Percentiles rank a stretch among this genome's conserved stretches.
Evolutionary conservation across 2,329 filamentous ascomycete genomes (phyloP).

Genomic region (Podosphaera aphanis): DNA sequence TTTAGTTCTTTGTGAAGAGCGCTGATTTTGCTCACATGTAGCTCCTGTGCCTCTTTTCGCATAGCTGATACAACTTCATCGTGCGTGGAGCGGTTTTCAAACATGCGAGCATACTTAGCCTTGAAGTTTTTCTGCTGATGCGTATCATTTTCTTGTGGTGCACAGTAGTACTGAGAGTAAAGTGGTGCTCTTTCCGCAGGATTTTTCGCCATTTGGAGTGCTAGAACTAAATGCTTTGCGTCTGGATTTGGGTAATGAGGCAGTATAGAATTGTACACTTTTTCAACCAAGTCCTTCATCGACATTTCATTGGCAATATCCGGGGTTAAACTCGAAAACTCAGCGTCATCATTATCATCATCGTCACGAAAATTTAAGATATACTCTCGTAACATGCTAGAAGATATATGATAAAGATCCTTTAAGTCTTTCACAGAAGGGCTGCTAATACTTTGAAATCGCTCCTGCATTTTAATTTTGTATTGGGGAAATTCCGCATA

Average conservation of each 20-base stretch:
- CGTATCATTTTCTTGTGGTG: conserved; percentile 5
- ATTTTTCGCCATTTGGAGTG: conserved; percentile 7
- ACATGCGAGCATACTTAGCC: conserved; percentile 12
- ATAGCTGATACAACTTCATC: conserved; percentile 11
- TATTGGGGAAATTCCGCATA: conserved; percentile 6
- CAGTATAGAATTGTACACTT: neutral
- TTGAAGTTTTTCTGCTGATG: conserved; percentile 12
- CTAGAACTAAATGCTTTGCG: conserved; percentile 4
- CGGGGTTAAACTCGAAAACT: conserved; percentile 1
- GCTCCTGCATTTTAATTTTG: conserved; percentile 6
- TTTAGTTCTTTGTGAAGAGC: conserved; percentile 6
- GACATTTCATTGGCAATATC: conserved; percentile 3
- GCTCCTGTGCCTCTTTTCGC: conserved; percentile 10
- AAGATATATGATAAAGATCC: conserved; percentile 9
- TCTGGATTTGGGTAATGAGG: conserved; percentile 2
- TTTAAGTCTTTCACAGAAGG: conserved; percentile 4
- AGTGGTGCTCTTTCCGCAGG: conserved; percentile 9
- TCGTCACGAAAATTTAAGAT: conserved; percentile 9
- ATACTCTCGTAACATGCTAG: conserved; percentile 9
- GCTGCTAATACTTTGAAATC: conserved; percentile 7
- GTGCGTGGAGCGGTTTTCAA: conserved; percentile 8
- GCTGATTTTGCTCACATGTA: conserved; percentile 5
- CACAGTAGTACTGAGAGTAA: conserved; percentile 13
- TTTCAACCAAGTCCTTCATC: conserved; percentile 2
- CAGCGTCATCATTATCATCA: conserved; percentile 2